Evolutionary conservation across 2,329 filamentous ascomycete genomes (phyloP), one percentile per base, ranked within the genome.

Genomic region (Colletotrichum cereale): DNA sequence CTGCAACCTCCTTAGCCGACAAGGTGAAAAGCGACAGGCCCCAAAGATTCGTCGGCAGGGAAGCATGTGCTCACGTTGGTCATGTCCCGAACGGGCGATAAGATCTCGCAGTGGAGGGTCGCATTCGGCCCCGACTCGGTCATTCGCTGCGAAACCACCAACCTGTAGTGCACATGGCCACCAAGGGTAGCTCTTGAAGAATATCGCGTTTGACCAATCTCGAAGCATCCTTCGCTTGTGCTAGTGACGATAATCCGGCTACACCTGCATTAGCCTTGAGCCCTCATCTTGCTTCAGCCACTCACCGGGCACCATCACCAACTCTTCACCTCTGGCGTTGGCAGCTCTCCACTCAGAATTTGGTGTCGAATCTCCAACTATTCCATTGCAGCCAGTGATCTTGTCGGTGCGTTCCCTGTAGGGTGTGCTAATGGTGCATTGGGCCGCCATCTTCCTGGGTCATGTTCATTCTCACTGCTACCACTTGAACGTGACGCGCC

Each of bases 261-360:
- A 66, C 69, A 72, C 69, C 69, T 72, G 69, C 69, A 72, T 72
- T 72, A 72, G 69, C 34, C 26, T 18, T 31, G 18, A 29, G n/a
- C 42, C 57, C 36, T 63, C 57, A 52, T 57, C 47, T 57, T 48
- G 53, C 38, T 14, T 26, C 12, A 14, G n/a, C 69, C 69, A 70
- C 38, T 69, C 60, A 61, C 56, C 60, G 48, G 53, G 24, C 66
- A 55, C 48, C 66, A 60, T 71, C 66, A 34, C 66, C 44, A 66
- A 65, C n/a, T 69, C 60, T 40, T 66, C 55, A 50, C 42, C 60
- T 26, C 18, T 66, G 61, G 60, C 56, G 66, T 61, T 64, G 53
- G 48, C 26, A 18, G 34, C 42, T 26, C 50, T 16, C 5, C 26
- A 18, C 60, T 40, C 29, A 36, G 14, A 34, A 24, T 16, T 12